Conservation (phyloP, 2,329 filamentous ascomycete genomes). For the Aureobasidium namibiae region DNA sequence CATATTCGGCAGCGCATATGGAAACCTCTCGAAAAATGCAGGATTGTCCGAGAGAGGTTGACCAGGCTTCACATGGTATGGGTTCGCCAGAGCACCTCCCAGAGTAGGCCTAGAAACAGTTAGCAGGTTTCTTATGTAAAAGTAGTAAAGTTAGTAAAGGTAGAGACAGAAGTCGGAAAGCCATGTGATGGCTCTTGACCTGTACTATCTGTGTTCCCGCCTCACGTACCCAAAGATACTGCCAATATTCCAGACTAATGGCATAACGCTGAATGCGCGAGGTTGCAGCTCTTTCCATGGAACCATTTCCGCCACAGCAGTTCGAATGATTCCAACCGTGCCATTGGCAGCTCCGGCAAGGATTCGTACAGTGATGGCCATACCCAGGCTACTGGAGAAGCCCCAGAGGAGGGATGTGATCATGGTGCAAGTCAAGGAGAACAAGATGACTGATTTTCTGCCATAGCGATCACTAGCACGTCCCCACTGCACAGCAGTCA, state of each 20-base stretch:
- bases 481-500: conserved; percentile 85
- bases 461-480: conserved; percentile 69
- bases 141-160: too few species aligned
- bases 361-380: conserved; percentile 70
- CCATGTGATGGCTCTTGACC: too few species aligned
- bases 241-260: conserved; percentile 79
- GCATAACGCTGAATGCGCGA: conserved; percentile 86
- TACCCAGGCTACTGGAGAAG: conserved; percentile 66
- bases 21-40: conserved; percentile 64
- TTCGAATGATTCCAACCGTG: conserved; percentile 73
- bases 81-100: conserved; percentile 78
- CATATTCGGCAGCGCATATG: conserved; percentile 78
- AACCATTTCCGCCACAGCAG: conserved; percentile 88
- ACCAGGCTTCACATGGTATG: conserved; percentile 62
- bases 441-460: conserved; percentile 72
- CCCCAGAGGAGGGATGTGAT: conserved; percentile 73
- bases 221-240: conserved; percentile 80
- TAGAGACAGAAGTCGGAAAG: too few species aligned
- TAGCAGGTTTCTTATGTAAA: too few species aligned
- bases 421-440: conserved; percentile 72
- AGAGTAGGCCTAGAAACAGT: too few species aligned
- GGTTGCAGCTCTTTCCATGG: conserved; percentile 81
- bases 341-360: conserved; percentile 81
- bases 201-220: too few species aligned
- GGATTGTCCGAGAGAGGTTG: conserved; percentile 49